phyloP scores from a whole-genome alignment of 2,329 filamentous ascomycete genomes.

The Colletotrichum sp. region DNA sequence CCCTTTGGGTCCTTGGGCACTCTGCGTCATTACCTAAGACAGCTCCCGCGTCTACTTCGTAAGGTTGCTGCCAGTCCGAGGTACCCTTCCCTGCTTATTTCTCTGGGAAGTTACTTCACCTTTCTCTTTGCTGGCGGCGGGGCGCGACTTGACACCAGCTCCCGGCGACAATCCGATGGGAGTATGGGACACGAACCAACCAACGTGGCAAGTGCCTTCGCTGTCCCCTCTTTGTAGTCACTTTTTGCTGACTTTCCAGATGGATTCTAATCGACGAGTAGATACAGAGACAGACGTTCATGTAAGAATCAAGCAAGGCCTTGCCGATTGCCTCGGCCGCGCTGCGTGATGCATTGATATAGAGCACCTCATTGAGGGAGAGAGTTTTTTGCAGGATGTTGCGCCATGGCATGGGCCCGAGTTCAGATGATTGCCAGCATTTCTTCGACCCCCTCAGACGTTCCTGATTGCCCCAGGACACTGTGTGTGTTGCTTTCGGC shows the following conservation, averaged over 20 bases:
- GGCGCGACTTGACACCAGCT: neutral
- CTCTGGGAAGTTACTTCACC: neutral
- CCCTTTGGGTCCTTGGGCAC: neutral
- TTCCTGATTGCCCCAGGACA: neutral
- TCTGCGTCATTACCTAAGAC: neutral
- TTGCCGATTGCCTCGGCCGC: neutral
- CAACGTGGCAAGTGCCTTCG: neutral
- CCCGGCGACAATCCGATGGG: neutral
- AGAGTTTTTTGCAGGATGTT: slow-evolving; percentile 4
- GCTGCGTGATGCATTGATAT: neutral
- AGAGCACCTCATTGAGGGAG: neutral
- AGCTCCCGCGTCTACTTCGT: neutral
- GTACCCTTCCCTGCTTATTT: neutral
- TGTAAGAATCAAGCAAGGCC: neutral
- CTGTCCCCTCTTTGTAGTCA: neutral
- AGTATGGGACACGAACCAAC: neutral
- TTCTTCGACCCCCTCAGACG: neutral
- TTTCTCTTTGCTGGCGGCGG: neutral
- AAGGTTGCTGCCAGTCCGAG: neutral
- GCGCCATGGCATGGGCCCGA: neutral
- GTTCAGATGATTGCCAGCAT: neutral
- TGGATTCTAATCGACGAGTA: neutral
- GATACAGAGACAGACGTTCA: neutral
- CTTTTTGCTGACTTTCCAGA: neutral
- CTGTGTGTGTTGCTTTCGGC: neutral